Evolutionary conservation across 2,329 filamentous ascomycete species (phyloP).

Genomic region (Polychaeton citri): DNA sequence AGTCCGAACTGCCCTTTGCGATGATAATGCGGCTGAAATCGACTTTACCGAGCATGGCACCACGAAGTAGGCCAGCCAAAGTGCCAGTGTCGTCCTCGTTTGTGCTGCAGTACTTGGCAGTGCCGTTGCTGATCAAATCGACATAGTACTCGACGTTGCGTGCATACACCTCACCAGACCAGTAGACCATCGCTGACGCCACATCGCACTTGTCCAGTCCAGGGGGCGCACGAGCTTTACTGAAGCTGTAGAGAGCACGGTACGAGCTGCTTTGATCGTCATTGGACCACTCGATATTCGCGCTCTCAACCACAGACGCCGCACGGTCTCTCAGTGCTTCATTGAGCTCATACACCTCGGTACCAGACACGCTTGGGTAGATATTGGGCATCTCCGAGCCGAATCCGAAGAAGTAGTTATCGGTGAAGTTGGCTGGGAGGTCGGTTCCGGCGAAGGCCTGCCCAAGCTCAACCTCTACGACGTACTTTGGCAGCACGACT

Average conservation of each 20-base stretch:
- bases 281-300: slow-evolving; percentile 9
- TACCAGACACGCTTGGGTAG: slow-evolving; percentile 18
- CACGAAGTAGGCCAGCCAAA: slow-evolving; percentile 21
- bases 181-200: slow-evolving; percentile 20
- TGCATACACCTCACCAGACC: slow-evolving; percentile 15
- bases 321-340: slow-evolving; percentile 16
- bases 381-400: not conserved
- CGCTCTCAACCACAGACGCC: not conserved
- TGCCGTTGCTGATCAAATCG: slow-evolving; percentile 21
- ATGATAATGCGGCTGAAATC: slow-evolving; percentile 23
- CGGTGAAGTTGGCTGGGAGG: slow-evolving; percentile 8
- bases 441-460: slow-evolving; percentile 12
- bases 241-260: slow-evolving; percentile 17
- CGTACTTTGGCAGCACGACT: slow-evolving; percentile 12
- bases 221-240: slow-evolving; percentile 14
- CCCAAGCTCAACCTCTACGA: slow-evolving; percentile 13
- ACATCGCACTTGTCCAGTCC: slow-evolving; percentile 20
- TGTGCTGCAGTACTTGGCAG: slow-evolving; percentile 22
- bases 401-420: not conserved
- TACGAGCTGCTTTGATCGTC: slow-evolving; percentile 16
- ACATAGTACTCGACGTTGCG: slow-evolving; percentile 19
- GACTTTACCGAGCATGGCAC: slow-evolving; percentile 13
- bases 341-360: slow-evolving; percentile 25
- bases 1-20: slow-evolving; percentile 45
- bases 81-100: slow-evolving; percentile 25